A percentile compares a stretch with the other conserved stretches of the same genome.
phyloP scores from a whole-genome alignment of 179 eudicot species.

The Spergularia azorica region DNA sequence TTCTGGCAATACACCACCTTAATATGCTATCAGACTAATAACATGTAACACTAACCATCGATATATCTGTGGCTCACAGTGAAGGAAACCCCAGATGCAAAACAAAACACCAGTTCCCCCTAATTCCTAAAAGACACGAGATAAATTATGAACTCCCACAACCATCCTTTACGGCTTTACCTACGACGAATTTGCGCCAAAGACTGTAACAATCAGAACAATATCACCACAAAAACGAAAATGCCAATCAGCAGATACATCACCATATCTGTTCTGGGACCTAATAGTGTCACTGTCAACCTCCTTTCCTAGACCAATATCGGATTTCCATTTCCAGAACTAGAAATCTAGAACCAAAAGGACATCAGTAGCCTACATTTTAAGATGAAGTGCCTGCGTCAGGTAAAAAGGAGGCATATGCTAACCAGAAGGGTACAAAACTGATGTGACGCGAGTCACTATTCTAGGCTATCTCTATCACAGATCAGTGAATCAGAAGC shows the following conservation, averaged over 20 bases:
- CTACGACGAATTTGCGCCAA: too few relatives aligned
- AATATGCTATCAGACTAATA: too few relatives aligned
- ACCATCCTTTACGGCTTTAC: too few relatives aligned
- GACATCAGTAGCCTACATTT: slow-evolving; percentile 5
- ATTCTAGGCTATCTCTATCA: slow-evolving; percentile 6
- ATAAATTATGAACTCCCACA: too few relatives aligned
- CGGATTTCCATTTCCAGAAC: slow-evolving; percentile 7
- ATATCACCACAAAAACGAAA: neutral
- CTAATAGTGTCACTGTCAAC: slow-evolving; percentile 14
- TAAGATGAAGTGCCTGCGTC: neutral
- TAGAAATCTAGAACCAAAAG: neutral
- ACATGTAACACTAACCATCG: too few relatives aligned
- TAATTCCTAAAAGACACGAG: too few relatives aligned
- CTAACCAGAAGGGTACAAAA: slow-evolving; percentile 1
- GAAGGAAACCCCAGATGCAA: too few relatives aligned
- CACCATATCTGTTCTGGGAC: slow-evolving; percentile 17
- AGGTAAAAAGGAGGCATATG: neutral
- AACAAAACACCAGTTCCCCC: too few relatives aligned
- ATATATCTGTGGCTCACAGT: too few relatives aligned
- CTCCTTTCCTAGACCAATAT: neutral
- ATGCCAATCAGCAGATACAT: neutral
- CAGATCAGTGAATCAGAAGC: slow-evolving; percentile 1
- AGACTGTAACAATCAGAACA: too few relatives aligned
- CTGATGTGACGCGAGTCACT: neutral
- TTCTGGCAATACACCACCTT: too few relatives aligned